Base-by-base conservation (phyloP, 1,284 basidiomycete genomes). In the Sanguinoderma infundibulare region DNA sequence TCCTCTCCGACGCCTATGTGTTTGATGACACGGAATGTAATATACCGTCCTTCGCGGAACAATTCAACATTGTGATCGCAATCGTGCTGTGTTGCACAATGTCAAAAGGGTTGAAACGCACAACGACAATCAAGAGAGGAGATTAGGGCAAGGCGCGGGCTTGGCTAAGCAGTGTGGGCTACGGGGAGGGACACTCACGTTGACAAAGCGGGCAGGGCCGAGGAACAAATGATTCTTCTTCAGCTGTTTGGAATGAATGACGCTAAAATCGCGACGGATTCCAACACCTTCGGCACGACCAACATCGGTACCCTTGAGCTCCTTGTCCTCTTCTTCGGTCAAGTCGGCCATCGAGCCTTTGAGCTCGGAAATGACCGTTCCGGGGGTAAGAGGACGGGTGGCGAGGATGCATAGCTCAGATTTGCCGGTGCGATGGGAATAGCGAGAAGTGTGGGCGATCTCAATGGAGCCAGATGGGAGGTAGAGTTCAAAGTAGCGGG, bases 191-290 rank as follows among this genome's bases (percentile, higher is more conserved):
- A 53, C 36, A 67, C 92, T 83, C 77, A 95, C 94, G 73, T 97
- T 97, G 64, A 96, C 94, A 78, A 97, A 97, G 67, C 95, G 88
- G 73, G 95, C 95, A 52, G 95, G 95, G 2, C 95, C 95, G 67
- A 97, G 80, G 78, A 97, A 91, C 67, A 97, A 81, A 79, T 96
- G 92, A 70, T 95, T 95, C 79, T 93, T 94, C 78, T 94, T 93
- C 81, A 94, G 90, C 71, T 92, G 87, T 67, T 91, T 91, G 44
- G 92, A 95, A 73, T 94, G 91, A 61, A 96, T 94, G 69, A 97
- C 93, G 71, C 92, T 95, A 71, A 96, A 97, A 73, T 97, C 95
- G 68, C 91, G 83, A 58, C 92, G 83, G 61, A 91, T 90, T 65
- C 92, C 91, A 42, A 68, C 65, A 53, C 83, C 84, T 66, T 88